Evolutionary conservation across 306 rosid species (phyloP), one percentile per base, ranked within the genome.

Genomic region (Sicyos baderoa): DNA sequence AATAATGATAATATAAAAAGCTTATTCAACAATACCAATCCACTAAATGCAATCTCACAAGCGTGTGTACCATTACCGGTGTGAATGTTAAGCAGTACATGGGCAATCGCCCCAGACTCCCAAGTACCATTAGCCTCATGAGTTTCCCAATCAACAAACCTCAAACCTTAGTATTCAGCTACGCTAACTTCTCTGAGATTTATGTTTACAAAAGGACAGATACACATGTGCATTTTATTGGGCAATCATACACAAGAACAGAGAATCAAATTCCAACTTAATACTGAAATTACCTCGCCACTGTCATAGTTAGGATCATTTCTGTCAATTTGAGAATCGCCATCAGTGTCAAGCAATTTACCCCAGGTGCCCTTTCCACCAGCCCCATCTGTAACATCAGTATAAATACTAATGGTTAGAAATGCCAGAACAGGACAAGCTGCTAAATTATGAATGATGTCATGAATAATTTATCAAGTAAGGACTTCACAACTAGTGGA

Each of bases 331-430:
- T 49, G 80, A 48, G 86, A 55, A 61, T 74, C 89, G 27, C 83
- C 83, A 40, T 78, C 86, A 6, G 85, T 80, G 77, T 85, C 89
- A 1, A 85, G 83, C 45, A 85, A 72, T 55, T 82, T 85, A 68
- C 89, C 89, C 89, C 86, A 85, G 2, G 89, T 85, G 32, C 89
- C 89, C 82, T 85, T 85, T 17, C 89, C 89, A 71, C 89, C 89
- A 21, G 76, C 89, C 53, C 89, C 89, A 65, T 80, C 89, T 85
- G 79, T n/a, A 42, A 0, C 71, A 76, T 23, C 32, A 70, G 55
- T 22, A 51, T n/a, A 11, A 0, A 68, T 27, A 51, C 60, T 27
- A 69, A 27, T 55, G 62, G 53, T 54, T 58, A 73, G 35, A 73
- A 18, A 32, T 2, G 32, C 37, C 40, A 70, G 18, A 70, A 54